A percentile compares a stretch with the other conserved stretches of the same genome.
Evolutionary conservation across 2,329 filamentous ascomycete genomes (phyloP).

Genomic region (Curvularia eragrostidis): DNA sequence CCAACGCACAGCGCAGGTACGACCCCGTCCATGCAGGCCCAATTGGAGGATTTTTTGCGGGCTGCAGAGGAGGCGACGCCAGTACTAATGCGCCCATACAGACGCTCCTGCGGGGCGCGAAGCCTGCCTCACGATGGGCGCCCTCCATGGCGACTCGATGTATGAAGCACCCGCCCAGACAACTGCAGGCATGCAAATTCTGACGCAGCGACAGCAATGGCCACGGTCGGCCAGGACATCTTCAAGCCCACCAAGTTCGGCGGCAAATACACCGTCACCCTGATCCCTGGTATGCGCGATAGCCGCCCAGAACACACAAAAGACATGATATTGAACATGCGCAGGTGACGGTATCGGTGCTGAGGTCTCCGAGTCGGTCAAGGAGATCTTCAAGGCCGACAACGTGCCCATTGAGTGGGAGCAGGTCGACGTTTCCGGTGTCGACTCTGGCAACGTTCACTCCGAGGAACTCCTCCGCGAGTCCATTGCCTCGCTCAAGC

Average conservation of each 20-base stretch:
- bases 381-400: slow-evolving; percentile 99
- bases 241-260: slow-evolving; percentile 99
- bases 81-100: slow-evolving; percentile 46
- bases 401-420: slow-evolving; percentile 99
- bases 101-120: slow-evolving; percentile 64
- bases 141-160: slow-evolving; percentile 62
- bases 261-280: slow-evolving; percentile 98
- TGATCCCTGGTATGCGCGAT: slow-evolving; percentile 79
- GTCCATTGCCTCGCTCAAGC: slow-evolving; percentile 91
- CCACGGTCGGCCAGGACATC: slow-evolving; percentile 87
- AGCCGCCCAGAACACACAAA: slow-evolving; percentile 17
- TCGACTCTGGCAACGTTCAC: slow-evolving; percentile 83
- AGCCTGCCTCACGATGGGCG: slow-evolving; percentile 56
- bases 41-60: slow-evolving; percentile 30
- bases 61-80: neutral
- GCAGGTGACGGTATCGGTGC: slow-evolving; percentile 92
- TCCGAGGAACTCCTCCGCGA: slow-evolving; percentile 95
- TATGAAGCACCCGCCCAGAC: slow-evolving; percentile 48
- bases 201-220: slow-evolving; percentile 43
- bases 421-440: slow-evolving; percentile 92
- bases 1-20: slow-evolving; percentile 58
- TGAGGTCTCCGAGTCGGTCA: slow-evolving; percentile 97
- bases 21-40: slow-evolving; percentile 25
- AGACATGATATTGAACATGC: slow-evolving; percentile 30
- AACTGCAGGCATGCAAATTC: slow-evolving; percentile 8